phyloP scores from a whole-genome alignment of 2,329 filamentous ascomycete genomes.

The Diaporthe capsici region DNA sequence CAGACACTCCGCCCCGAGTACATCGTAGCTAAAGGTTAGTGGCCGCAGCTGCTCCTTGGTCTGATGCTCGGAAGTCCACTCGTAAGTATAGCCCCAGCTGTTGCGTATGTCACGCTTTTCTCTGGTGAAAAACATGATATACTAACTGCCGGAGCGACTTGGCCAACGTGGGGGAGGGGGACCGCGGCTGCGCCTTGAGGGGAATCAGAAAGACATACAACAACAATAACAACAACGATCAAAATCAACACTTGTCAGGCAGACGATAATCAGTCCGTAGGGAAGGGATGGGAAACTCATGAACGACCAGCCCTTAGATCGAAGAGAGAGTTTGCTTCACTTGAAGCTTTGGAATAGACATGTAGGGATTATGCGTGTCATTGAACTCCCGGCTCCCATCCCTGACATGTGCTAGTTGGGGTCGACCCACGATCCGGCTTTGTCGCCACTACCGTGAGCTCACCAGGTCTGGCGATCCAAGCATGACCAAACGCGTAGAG shows the following conservation, averaged over 20 bases:
- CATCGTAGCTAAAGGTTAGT: constrained; percentile 77
- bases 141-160: background rate
- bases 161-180: background rate
- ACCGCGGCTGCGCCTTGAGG: background rate
- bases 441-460: background rate
- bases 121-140: constrained; percentile 30
- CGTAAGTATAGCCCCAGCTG: constrained; percentile 77
- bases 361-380: constrained; percentile 30
- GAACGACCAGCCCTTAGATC: background rate
- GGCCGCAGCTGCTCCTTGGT: constrained; percentile 71
- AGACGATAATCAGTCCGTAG: background rate
- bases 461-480: background rate
- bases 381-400: background rate
- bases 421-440: background rate
- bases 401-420: constrained; percentile 19
- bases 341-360: background rate
- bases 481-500: background rate
- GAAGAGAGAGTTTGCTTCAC: background rate
- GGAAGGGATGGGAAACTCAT: background rate
- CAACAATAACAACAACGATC: background rate
- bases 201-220: background rate
- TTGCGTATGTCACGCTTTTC: constrained; percentile 43
- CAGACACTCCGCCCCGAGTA: constrained; percentile 75
- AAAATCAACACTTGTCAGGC: background rate
- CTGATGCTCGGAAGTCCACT: constrained; percentile 76